Percentiles rank a stretch among this genome's conserved stretches.
These are phyloP conservation scores for Penicillium sp. DNA, from an alignment of 2,329 filamentous ascomycete genomes.

Conservation along the genomic window DNA sequence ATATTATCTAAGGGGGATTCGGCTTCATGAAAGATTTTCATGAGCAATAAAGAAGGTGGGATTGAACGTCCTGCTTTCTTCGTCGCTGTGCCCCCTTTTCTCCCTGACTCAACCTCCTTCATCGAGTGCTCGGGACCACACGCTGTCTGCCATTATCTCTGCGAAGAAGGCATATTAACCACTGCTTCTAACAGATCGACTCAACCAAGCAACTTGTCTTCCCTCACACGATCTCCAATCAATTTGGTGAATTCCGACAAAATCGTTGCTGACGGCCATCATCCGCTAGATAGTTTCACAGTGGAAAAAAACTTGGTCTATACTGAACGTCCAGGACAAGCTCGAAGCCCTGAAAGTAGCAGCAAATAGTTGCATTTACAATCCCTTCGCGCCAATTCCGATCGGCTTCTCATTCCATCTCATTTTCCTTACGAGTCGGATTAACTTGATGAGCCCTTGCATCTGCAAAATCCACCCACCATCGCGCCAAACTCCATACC, in stretches of 20 bases:
- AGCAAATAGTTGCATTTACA: slow-evolving; percentile 14
- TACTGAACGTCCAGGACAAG: slow-evolving; percentile 9
- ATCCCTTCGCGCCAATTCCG: slow-evolving; percentile 13
- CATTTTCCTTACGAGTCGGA: slow-evolving; percentile 4
- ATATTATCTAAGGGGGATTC: slow-evolving; percentile 7
- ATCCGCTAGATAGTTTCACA: slow-evolving; percentile 16
- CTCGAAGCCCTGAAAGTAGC: slow-evolving; percentile 18
- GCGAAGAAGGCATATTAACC: not conserved
- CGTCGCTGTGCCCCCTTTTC: not conserved
- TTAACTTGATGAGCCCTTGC: slow-evolving; percentile 11
- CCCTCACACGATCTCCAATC: not conserved
- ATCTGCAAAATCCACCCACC: slow-evolving; percentile 8
- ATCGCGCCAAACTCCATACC: slow-evolving; percentile 8
- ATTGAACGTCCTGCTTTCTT: not conserved
- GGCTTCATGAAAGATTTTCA: slow-evolving; percentile 6
- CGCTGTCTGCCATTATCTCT: not conserved
- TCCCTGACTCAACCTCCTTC: no score
- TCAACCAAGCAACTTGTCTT: not conserved
- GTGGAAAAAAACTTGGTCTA: slow-evolving; percentile 16
- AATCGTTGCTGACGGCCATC: not conserved
- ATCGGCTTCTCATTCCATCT: slow-evolving; percentile 5
- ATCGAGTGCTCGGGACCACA: not conserved
- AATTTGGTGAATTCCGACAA: not conserved
- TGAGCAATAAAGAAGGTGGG: not conserved
- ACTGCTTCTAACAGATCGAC: not conserved